phyloP scores from a whole-genome alignment of 371 early-diverging fungal genomes.

The Nematocida parisii region DNA sequence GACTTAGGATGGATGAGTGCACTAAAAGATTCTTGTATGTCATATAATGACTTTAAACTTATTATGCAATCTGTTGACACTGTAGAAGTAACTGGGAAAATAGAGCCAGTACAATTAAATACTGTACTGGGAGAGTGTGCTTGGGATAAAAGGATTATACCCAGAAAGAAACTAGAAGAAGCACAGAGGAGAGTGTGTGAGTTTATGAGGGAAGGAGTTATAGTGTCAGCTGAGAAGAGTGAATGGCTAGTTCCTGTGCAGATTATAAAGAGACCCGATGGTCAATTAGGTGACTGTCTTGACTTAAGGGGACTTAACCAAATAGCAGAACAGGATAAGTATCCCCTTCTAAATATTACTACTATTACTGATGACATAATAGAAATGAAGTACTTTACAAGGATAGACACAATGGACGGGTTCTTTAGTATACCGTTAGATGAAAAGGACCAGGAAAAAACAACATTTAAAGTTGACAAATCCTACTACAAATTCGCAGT shows the following conservation, averaged over 20 bases:
- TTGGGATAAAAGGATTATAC: too few species aligned
- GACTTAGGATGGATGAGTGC: too few species aligned
- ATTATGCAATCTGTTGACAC: too few species aligned
- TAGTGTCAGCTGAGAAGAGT: not conserved
- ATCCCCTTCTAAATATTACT: not conserved
- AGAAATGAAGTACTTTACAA: not conserved
- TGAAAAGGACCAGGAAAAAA: not conserved
- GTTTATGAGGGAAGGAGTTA: too few species aligned
- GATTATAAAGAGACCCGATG: not conserved
- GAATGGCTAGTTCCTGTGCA: not conserved
- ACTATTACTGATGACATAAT: not conserved
- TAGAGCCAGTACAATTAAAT: too few species aligned
- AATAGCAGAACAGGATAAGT: not conserved
- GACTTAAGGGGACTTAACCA: slow-evolving; percentile 1
- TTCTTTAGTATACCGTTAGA: not conserved
- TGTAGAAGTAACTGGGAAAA: too few species aligned
- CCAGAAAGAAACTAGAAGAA: too few species aligned
- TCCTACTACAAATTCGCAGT: slow-evolving; percentile 10
- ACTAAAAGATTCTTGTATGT: too few species aligned
- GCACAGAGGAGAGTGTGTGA: too few species aligned
- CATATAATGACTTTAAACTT: too few species aligned
- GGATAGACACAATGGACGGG: not conserved
- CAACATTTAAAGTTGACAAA: slow-evolving; percentile 1
- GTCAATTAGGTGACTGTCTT: not conserved
- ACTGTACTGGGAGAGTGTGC: too few species aligned